A percentile compares a stretch with the other conserved stretches of the same genome.
These are phyloP conservation scores for Phragmites australis DNA, from an alignment of 176 grass and related monocot species.

Conservation along the genomic window DNA sequence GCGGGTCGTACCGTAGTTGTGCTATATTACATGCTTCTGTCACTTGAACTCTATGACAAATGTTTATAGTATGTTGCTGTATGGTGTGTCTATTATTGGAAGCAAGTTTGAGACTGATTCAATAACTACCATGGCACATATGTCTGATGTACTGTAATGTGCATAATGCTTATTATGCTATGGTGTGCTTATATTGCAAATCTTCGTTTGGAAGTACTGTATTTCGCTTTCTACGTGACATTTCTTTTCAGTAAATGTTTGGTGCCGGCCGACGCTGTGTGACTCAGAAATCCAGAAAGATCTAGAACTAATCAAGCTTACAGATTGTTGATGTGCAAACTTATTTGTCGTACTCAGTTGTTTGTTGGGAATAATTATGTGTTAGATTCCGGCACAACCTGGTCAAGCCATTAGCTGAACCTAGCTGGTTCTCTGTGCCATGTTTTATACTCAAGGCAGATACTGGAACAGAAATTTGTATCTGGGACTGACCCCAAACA, in stretches of 20 bases:
- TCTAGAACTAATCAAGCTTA: slow-evolving; percentile 32
- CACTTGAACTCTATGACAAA: slow-evolving; percentile 26
- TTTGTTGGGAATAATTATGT: slow-evolving; percentile 20
- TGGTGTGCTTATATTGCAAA: slow-evolving; percentile 16
- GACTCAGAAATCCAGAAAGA: slow-evolving; percentile 32
- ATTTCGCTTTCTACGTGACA: slow-evolving; percentile 18
- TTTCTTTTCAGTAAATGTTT: slow-evolving; percentile 32
- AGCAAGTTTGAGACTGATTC: slow-evolving; percentile 29
- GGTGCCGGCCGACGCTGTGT: slow-evolving; percentile 2
- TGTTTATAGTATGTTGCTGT: slow-evolving; percentile 36
- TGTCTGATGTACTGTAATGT: slow-evolving; percentile 21
- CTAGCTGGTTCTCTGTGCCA: background rate
- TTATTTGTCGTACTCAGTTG: slow-evolving; percentile 25
- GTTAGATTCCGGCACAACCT: slow-evolving; percentile 16
- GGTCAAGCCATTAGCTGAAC: slow-evolving; percentile 30
- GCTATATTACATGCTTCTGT: slow-evolving; percentile 34
- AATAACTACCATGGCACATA: slow-evolving; percentile 49
- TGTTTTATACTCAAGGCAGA: background rate
- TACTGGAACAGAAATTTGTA: slow-evolving; percentile 24
- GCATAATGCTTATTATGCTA: slow-evolving; percentile 29
- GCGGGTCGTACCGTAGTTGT: background rate
- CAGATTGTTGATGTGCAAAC: background rate
- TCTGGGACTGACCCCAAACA: slow-evolving; percentile 22
- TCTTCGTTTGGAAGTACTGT: background rate
- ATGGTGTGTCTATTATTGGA: slow-evolving; percentile 37